Evolutionary conservation across 768 basidiomycete genomes (phyloP).

Genomic region (Punctularia strigosozonata): DNA sequence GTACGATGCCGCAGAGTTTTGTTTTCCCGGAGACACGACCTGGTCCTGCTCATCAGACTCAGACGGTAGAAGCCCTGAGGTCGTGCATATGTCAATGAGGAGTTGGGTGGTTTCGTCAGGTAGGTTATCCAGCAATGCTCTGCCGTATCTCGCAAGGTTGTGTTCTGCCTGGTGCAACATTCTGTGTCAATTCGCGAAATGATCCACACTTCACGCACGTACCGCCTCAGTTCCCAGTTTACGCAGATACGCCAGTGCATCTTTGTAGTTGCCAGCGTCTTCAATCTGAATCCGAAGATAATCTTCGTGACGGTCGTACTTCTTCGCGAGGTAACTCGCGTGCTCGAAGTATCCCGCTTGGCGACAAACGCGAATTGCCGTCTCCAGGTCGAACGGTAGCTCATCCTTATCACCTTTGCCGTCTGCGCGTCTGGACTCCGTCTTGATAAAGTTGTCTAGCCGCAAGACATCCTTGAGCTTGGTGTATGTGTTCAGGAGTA

Average conservation of each 20-base stretch:
- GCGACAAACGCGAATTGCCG: constrained; percentile 91
- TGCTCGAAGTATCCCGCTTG: constrained; percentile 96
- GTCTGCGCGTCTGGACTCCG: constrained; percentile 49
- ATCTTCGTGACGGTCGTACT: constrained; percentile 86
- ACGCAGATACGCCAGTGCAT: constrained; percentile 74
- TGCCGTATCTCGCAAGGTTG: constrained; percentile 80
- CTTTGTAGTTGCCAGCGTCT: constrained; percentile 71
- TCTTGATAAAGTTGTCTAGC: constrained; percentile 86
- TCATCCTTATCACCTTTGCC: constrained; percentile 41
- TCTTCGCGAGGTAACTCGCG: constrained; percentile 85
- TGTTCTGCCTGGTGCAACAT: constrained; percentile 58
- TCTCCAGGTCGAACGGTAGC: constrained; percentile 93
- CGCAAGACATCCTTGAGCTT: constrained; percentile 87
- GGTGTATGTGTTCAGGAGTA: constrained; percentile 94
- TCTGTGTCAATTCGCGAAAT: neutral
- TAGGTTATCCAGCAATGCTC: constrained; percentile 68
- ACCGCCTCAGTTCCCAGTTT: constrained; percentile 71
- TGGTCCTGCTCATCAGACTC: constrained; percentile 23
- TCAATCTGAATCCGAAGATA: constrained; percentile 91
- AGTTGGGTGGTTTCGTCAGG: constrained; percentile 86
- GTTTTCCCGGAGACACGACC: constrained; percentile 8
- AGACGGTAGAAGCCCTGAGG: constrained; percentile 31
- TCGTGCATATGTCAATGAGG: constrained; percentile 86
- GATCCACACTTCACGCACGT: constrained; percentile 19
- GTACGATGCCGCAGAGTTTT: constrained; percentile 43